Evolutionary conservation across 768 basidiomycete genomes (phyloP), one percentile per base, ranked within the genome.

Genomic region (Podaxis sp.): DNA sequence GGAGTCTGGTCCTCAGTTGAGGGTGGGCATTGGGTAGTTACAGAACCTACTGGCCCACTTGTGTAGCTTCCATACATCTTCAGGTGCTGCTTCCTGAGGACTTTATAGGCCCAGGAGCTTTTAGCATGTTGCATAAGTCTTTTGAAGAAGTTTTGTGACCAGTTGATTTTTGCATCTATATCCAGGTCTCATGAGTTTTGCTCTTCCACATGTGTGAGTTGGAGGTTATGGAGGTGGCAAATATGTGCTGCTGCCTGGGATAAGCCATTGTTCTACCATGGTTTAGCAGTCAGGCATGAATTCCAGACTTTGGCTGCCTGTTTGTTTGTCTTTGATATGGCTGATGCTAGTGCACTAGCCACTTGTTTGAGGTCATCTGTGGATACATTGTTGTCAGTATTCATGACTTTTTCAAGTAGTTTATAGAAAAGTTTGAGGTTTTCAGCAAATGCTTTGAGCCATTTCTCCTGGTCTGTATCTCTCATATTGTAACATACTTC

Each of bases 11-110:
- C 62, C 61, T n/a, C 65, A 28, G 2, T 50, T 51, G 17, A 74
- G 71, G 1, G 71, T 64, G 0, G 72, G 72, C 4, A 68, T 67
- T 5, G 72, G 69, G 65, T 74, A 74, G 65, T 70, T 70, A 0
- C 69, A 41, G 0, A 20, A 38, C 0, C 69, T 71, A 12, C 64
- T 72, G 0, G 72, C 70, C 71, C 71, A 74, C 2, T 64, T 64
- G 2, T 49, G 48, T 55, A 70, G 71, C 0, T 63, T 65, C 69
- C 70, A 74, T 4, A 74, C 69, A 7, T 70, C 67, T 12, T 68
- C 58, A 0, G 64, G 58, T 0, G 37, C 38, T 0, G 71, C 69
- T 10, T 67, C 50, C 71, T 55, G 0, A 74, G 60, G 15, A 30
- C 66, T 12, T 66, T 40, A 7, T 55, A 68, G 0, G 65, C 71